These are phyloP conservation scores for Paracoccidioides brasiliensis DNA, from an alignment of 2,329 filamentous ascomycete genomes.

Conservation along the genomic window DNA sequence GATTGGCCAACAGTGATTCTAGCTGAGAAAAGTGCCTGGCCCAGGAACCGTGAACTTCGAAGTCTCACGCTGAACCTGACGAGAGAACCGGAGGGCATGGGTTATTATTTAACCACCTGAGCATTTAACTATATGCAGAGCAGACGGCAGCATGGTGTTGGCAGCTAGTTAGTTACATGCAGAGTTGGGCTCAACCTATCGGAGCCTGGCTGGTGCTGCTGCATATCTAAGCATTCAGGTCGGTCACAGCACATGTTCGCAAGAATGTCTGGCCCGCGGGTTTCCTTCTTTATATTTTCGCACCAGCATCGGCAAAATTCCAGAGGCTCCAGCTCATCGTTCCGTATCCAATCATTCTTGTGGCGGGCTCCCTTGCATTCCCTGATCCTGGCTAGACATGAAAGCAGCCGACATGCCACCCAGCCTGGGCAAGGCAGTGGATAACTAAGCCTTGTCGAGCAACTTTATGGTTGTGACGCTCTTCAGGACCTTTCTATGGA, in stretches of 20 bases:
- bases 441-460: background rate
- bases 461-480: background rate
- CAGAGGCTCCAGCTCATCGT: background rate
- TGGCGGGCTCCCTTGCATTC: background rate
- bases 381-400: background rate
- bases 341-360: background rate
- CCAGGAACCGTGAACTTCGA: constrained; percentile 2
- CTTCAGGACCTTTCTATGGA: background rate
- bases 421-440: background rate
- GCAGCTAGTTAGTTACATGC: background rate
- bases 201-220: background rate
- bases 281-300: background rate
- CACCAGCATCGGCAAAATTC: background rate
- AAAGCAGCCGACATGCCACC: background rate
- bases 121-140: background rate
- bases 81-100: background rate
- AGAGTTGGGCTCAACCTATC: background rate
- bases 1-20: background rate
- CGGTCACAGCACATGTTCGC: background rate
- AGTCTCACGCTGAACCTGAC: background rate
- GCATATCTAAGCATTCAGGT: background rate
- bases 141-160: background rate
- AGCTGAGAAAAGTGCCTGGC: background rate
- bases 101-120: background rate
- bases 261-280: background rate